Evolutionary conservation across 164 flowering plant species (phyloP).

Genomic region (Tinospora cordifolia): DNA sequence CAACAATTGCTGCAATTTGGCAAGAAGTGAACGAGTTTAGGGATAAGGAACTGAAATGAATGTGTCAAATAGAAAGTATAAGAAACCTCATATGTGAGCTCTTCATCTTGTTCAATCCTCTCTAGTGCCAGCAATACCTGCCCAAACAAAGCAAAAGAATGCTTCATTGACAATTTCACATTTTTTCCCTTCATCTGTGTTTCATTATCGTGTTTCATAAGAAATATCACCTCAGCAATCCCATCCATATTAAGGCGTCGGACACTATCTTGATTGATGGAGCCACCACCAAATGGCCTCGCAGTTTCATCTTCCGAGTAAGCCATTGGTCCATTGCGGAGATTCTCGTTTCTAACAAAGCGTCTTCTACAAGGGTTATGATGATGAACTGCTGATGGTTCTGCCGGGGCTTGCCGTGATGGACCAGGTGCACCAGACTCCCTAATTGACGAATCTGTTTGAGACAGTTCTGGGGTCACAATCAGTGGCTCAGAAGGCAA

Average conservation of each 20-base stretch:
- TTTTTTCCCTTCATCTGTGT: background rate
- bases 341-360: conserved; percentile 30
- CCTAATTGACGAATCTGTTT: conserved; percentile 20
- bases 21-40: conserved; percentile 3
- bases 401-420: conserved; percentile 24
- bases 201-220: background rate
- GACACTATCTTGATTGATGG: conserved; percentile 36
- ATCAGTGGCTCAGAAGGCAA: conserved; percentile 22
- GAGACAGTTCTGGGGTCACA: conserved; percentile 21
- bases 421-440: conserved; percentile 21
- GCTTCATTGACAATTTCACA: conserved; percentile 2
- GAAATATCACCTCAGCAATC: conserved; percentile 59
- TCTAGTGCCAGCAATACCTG: conserved; percentile 83
- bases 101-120: conserved; percentile 83
- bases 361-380: conserved; percentile 25
- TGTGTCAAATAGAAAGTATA: conserved; percentile 7
- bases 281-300: conserved; percentile 24
- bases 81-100: conserved; percentile 73
- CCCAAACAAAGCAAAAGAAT: conserved; percentile 8
- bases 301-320: conserved; percentile 34
- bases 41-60: background rate
- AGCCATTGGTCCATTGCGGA: conserved; percentile 23
- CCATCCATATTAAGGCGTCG: conserved; percentile 56
- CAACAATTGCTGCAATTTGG: conserved; percentile 58
- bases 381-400: conserved; percentile 18